Evolutionary conservation across 768 basidiomycete species (phyloP), one percentile per base, ranked within the genome.

Genomic region (Leccinum ochraceum): DNA sequence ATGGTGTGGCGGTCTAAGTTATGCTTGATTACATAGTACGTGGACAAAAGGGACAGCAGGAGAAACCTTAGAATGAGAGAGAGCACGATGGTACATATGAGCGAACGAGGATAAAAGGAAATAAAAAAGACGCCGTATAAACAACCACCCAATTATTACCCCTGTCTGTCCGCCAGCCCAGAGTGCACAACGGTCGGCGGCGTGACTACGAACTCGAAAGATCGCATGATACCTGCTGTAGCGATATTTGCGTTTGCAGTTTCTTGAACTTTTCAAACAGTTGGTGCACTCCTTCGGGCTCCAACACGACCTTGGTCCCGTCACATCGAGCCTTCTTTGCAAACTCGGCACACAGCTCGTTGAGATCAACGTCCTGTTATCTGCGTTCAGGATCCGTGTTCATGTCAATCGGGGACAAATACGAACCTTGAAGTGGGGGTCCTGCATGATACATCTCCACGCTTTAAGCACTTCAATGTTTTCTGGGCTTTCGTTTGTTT

Each of bases 241-340:
- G 16, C 37, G 50, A 24, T 50, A 63, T 46, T 54, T 63, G 62
- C 51, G 60, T 53, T 13, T 60, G 68, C 53, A 56, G 44, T 57
- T 74, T 74, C 57, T 75, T 69, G 46, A 82, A 75, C 53, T 67
- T 74, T 64, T 81, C 78, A 61, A 83, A 74, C 53, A 82, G 72
- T 44, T 78, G 75, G 55, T 72, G 74, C 60, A 82, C 76, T 39
- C 78, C 74, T 60, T 77, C 72, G 6, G 80, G 79, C 61, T 83
- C 89, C 53, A 94, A 74, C 20, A 93, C 92, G 42, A 92, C 88
- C 76, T 90, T 91, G 28, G 85, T 86, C 39, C 92, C 92, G 61
- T 93, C 92, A 68, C 92, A 94, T 50, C 85, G 81, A 52, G 92
- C 92, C 77, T 94, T 94, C 69, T 74, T 82, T 51, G 90, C 83